Evolutionary conservation across 208 protist species (phyloP).

Genomic region (Angomonas deanei): DNA sequence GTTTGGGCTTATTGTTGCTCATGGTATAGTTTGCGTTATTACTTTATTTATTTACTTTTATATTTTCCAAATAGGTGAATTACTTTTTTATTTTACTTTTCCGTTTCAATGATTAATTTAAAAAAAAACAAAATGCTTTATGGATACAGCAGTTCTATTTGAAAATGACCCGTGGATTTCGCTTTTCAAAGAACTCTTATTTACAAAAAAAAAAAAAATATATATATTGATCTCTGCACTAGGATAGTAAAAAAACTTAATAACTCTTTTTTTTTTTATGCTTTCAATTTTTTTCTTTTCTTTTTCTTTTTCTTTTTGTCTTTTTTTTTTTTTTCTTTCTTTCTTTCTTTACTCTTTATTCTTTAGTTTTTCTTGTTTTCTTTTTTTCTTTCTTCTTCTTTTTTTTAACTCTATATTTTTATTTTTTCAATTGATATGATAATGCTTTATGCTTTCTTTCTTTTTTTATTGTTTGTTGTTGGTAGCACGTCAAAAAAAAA

Average conservation of each 20-base stretch:
- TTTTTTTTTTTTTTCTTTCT: background rate
- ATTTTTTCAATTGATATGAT: background rate
- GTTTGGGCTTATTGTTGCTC: background rate
- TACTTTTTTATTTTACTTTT: background rate
- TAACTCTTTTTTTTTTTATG: slow-evolving; percentile 5
- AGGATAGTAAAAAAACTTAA: background rate
- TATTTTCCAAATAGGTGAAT: background rate
- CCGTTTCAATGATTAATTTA: background rate
- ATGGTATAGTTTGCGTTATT: background rate
- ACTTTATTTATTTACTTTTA: slow-evolving; percentile 3
- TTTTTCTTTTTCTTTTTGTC: slow-evolving; percentile 1
- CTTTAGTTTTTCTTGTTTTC: background rate
- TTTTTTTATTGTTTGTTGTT: background rate
- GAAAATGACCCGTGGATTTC: background rate
- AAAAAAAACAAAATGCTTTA: background rate
- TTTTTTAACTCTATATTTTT: slow-evolving; percentile 8
- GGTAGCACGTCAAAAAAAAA: background rate
- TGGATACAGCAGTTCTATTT: background rate
- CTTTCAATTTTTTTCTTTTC: slow-evolving; percentile 3
- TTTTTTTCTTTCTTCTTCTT: background rate
- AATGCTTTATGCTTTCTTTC: background rate
- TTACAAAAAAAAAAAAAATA: slow-evolving; percentile 10
- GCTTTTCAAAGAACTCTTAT: slow-evolving; percentile 3
- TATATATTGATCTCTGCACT: background rate
- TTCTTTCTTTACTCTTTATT: background rate